Evolutionary conservation across 2,329 filamentous ascomycete species (phyloP).

Genomic region (Cordyceps tenuipes): DNA sequence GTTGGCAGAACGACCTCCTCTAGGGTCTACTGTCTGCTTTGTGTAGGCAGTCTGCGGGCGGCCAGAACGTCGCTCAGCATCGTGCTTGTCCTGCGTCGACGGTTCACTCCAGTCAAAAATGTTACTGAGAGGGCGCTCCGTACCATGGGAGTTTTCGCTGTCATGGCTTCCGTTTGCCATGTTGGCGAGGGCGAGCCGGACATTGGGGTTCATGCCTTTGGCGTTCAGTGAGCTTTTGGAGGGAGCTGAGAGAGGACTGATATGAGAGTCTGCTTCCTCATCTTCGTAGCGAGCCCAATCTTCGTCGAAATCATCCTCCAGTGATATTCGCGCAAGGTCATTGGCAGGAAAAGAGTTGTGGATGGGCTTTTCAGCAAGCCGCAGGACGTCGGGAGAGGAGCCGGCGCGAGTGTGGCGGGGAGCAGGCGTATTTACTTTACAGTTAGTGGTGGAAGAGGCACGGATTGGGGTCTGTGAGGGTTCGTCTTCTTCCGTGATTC

Average conservation of each 20-base stretch:
- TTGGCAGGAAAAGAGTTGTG: slow-evolving; percentile 27
- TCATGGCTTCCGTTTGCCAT: slow-evolving; percentile 34
- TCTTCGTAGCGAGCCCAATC: slow-evolving; percentile 54
- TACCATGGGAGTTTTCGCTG: slow-evolving; percentile 14
- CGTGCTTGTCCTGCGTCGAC: slow-evolving; percentile 50
- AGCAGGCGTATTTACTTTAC: slow-evolving; percentile 11
- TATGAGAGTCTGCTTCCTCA: slow-evolving; percentile 44
- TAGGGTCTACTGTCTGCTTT: slow-evolving; percentile 62
- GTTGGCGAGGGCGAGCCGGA: slow-evolving; percentile 46
- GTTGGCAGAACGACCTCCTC: slow-evolving; percentile 59
- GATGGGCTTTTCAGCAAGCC: slow-evolving; percentile 15
- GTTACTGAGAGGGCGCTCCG: slow-evolving; percentile 54
- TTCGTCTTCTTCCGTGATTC: slow-evolving; percentile 58
- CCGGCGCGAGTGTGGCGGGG: slow-evolving; percentile 19
- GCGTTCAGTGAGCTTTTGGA: slow-evolving; percentile 45
- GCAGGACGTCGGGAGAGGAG: background rate
- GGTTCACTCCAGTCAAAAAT: slow-evolving; percentile 75
- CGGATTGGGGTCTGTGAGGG: slow-evolving; percentile 43
- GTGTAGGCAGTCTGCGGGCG: slow-evolving; percentile 69
- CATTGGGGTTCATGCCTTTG: slow-evolving; percentile 42
- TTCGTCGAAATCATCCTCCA: slow-evolving; percentile 56
- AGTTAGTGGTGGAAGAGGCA: slow-evolving; percentile 23
- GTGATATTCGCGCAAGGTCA: slow-evolving; percentile 43
- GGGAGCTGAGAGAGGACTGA: slow-evolving; percentile 51
- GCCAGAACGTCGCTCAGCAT: slow-evolving; percentile 47